Conservation (phyloP, 345 rosid genomes). For the Gossypium rotundifolium region DNA sequence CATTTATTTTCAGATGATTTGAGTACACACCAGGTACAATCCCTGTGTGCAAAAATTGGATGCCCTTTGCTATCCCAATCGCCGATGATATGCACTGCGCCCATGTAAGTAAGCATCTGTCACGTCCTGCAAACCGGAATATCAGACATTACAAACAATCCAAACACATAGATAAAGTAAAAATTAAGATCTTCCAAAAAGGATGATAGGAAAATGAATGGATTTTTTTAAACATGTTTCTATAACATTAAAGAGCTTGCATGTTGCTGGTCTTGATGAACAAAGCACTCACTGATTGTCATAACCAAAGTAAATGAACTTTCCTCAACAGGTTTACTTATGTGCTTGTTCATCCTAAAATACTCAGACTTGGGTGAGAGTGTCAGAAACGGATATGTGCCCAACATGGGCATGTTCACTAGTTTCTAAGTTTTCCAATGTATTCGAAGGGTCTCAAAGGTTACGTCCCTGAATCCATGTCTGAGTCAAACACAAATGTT, state of each 20-base stretch:
- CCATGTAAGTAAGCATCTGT: constrained; percentile 53
- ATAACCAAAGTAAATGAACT: too few relatives aligned
- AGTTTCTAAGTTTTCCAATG: too few relatives aligned
- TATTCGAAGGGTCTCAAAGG: neutral
- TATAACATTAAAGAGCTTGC: too few relatives aligned
- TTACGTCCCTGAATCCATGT: neutral
- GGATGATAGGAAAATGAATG: too few relatives aligned
- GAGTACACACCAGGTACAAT: constrained; percentile 77
- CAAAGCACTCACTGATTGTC: too few relatives aligned
- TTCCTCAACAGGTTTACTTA: neutral
- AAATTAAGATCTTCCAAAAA: neutral
- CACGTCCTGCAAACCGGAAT: constrained; percentile 29
- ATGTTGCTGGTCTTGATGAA: too few relatives aligned
- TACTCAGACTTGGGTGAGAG: too few relatives aligned
- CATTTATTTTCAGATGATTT: constrained; percentile 73
- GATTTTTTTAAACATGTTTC: too few relatives aligned
- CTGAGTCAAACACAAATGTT: neutral
- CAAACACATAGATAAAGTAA: neutral
- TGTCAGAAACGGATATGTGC: too few relatives aligned
- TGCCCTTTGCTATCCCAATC: constrained; percentile 83
- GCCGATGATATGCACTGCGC: constrained; percentile 76
- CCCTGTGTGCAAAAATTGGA: constrained; percentile 88
- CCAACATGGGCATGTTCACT: too few relatives aligned
- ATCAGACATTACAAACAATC: constrained; percentile 4
- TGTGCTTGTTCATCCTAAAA: too few relatives aligned